Base-by-base conservation (phyloP, 148 eudicot genomes). In the Salicornia ramosissima region DNA sequence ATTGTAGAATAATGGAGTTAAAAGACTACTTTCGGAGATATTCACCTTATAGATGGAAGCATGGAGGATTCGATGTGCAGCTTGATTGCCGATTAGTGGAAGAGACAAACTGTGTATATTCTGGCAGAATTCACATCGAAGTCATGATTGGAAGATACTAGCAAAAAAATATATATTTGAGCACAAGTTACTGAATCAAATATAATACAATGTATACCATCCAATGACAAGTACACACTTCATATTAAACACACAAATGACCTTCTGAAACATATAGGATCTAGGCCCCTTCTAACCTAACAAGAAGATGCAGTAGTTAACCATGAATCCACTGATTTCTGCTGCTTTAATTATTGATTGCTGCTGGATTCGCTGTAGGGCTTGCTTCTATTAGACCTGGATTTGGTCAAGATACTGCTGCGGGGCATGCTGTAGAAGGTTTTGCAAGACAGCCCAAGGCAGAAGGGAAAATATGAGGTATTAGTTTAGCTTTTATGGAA, bases 21-120 rank as follows among this genome's bases (percentile, higher is more conserved):
- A n/a, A n/a, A n/a, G n/a, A n/a, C n/a, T n/a, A n/a, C n/a, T n/a
- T n/a, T n/a, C n/a, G n/a, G n/a, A n/a, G 31, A 46, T 64, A 71
- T 36, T 24, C 77, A 90, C 97, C 93, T 90, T 92, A 79, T 65
- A 75, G 52, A 93, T 82, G 30, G 90, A 84, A 83, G 96, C 90
- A 71, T 88, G 77, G 74, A 76, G 80, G 75, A 93, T 78, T 53
- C 65, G 78, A 71, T 24, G 77, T 29, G 76, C 66, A 63, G 63
- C 79, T 73, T 68, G 58, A 42, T 80, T 71, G 64, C 70, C 80
- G 68, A 36, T 46, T 28, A 72, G 74, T 72, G 83, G 83, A 86
- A 82, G 79, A 74, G 86, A 75, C 70, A 87, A 67, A 49, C 71
- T 71, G 73, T 86, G 90, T 84, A 90, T 83, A 72, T 87, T 84